Base-by-base conservation (phyloP, 1,284 basidiomycete species). In the Cryptococcus sp. region DNA sequence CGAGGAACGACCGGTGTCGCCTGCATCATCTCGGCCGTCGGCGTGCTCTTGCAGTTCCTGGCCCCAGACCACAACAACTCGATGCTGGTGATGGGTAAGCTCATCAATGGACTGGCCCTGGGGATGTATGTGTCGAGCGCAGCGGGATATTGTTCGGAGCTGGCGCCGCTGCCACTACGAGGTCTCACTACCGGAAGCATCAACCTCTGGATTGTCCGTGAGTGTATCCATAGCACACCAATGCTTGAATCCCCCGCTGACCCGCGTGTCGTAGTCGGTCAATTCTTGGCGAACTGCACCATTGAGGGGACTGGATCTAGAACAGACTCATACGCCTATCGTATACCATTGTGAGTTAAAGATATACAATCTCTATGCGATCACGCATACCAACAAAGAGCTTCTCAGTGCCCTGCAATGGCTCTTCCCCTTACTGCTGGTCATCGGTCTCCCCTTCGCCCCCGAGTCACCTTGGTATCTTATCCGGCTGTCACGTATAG, bases 391-490 rank as follows among this genome's bases (percentile, higher is more conserved):
- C n/a, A n/a, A n/a, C n/a, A n/a, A n/a, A n/a, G n/a, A 48, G 39
- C 39, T 48, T 35, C 8, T 20, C 21, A 53, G 57, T 55, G 73
- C 66, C 20, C 52, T 79, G 4, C 75, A 76, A 61, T 68, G 66
- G 66, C 47, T 66, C 45, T 71, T 67, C 56, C 67, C 66, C 3
- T 20, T 62, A 8, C 53, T 62, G 12, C 57, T 72, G 23, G 35
- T 62, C 40, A 36, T 64, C 15, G 56, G 50, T 21, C 39, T 61
- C 36, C 55, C 45, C 36, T 62, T 60, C 44, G 55, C 62, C 28
- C 68, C 68, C n/a, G 67, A 69, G 53, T 69, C 67, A 9, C 68
- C 68, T 3, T 67, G 61, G 63, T 65, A 55, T 23, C 60, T 68
- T 37, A 54, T 67, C 11, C 59, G 68, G 12, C 40, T 60, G 36